These are phyloP conservation scores for Pseudomassariella vexata DNA, from an alignment of 2,329 filamentous ascomycete species.

Conservation along the genomic window DNA sequence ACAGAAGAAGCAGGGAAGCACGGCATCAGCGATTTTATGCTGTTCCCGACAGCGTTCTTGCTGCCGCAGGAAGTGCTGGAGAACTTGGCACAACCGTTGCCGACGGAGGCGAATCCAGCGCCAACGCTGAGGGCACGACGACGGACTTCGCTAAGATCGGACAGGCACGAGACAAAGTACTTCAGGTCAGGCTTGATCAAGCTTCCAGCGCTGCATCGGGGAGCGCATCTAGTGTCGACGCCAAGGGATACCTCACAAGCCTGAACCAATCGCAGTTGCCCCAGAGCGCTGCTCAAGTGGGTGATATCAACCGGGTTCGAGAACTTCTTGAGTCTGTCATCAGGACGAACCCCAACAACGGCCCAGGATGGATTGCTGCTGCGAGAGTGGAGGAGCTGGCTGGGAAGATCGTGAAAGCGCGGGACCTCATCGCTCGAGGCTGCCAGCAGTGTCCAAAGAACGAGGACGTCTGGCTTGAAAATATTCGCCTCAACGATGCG, in stretches of 20 bases:
- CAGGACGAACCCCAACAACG: conserved; percentile 92
- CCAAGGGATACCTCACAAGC: conserved; percentile 92
- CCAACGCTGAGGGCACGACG: conserved; percentile 56
- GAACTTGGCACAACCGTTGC: conserved; percentile 86
- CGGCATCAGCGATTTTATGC: conserved; percentile 85
- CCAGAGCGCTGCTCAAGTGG: conserved; percentile 77
- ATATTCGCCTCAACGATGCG: conserved; percentile 85
- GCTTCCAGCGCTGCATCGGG: conserved; percentile 71
- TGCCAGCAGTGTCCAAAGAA: conserved; percentile 89
- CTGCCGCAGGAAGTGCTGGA: conserved; percentile 71
- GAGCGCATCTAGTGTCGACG: conserved; percentile 85
- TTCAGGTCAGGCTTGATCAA: conserved; percentile 89
- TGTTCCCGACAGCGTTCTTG: conserved; percentile 91
- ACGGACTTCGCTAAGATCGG: conserved; percentile 98
- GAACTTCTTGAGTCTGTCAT: conserved; percentile 94
- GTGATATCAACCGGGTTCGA: conserved; percentile 90
- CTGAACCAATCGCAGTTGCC: conserved; percentile 75
- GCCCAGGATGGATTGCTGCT: conserved; percentile 91
- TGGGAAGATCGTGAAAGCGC: conserved; percentile 82
- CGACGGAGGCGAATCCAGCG: conserved; percentile 62
- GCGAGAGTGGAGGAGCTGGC: conserved; percentile 89
- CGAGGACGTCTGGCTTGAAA: conserved; percentile 94
- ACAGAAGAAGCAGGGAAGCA: conserved; percentile 77
- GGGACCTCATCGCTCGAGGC: conserved; percentile 81
- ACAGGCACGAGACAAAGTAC: conserved; percentile 89